Base-by-base conservation (phyloP, 768 basidiomycete species). In the Mycena amicta region DNA sequence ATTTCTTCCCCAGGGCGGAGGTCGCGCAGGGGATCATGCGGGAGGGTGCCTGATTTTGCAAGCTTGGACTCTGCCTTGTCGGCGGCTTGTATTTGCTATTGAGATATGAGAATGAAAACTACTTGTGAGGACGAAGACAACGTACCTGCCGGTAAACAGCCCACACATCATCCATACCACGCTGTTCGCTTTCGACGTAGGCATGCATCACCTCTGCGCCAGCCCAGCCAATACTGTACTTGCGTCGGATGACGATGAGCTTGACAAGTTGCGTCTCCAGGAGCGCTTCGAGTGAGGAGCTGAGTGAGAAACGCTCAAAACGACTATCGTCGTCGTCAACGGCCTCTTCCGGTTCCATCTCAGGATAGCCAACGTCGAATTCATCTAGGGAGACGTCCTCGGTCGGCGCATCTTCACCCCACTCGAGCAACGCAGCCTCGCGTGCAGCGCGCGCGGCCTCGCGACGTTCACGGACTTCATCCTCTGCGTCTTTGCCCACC, bases 261-360 rank as follows among this genome's bases (percentile, higher is more conserved):
- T 76, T 79, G 26, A 86, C 66, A 57, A 90, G 79, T 8, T 79
- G 75, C 51, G 84, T 76, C 52, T 88, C 80, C 59, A 90, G 72
- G 41, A 89, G 69, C 2, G 83, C 75, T 65, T 89, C 87, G 28
- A 91, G 70, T 4, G 87, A 83, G 37, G 75, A 75, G 67, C 84
- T 88, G 67, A 90, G 72, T 66, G 86, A 85, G 69, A 89, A 88
- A 33, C 74, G 73, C 55, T 84, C 83, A 64, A 89, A 86, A 6
- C 75, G 60, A 40, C 71, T 77, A 28, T 73, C 73, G 59, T 76
- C 77, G 59, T 76, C 77, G 20, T 67, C 60, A 15, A 64, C 66
- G n/a, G 69, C 67, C 15, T 74, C 77, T 33, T 71, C 70, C 43
- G 70, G 71, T 6, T 49, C 61, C 33, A 39, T 54, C 31, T 47